phyloP scores from a whole-genome alignment of 2,329 filamentous ascomycete genomes.

The Byssothecium circinans region DNA sequence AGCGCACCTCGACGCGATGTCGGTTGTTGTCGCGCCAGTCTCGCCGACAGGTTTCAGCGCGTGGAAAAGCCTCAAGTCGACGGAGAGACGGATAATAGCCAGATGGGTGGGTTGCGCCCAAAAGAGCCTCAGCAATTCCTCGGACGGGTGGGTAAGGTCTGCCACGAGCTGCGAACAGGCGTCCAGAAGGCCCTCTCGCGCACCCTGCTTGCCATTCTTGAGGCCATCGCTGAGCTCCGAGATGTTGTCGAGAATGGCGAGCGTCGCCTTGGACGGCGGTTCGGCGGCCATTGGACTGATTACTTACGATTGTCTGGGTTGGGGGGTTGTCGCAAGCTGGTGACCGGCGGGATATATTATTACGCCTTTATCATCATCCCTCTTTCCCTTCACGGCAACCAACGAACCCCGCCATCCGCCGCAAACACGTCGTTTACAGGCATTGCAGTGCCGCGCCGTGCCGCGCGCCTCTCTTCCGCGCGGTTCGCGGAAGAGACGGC shows the following conservation, averaged over 20 bases:
- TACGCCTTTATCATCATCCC: too few relatives aligned
- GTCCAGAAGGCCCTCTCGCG: conserved; percentile 22
- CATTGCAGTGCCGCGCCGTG: too few relatives aligned
- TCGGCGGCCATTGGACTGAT: conserved; percentile 11
- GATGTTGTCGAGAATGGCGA: conserved; percentile 24
- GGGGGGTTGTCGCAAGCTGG: too few relatives aligned
- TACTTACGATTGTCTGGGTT: too few relatives aligned
- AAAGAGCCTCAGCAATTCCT: conserved; percentile 22
- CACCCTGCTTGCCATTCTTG: conserved; percentile 16
- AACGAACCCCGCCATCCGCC: too few relatives aligned
- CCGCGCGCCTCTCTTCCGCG: too few relatives aligned
- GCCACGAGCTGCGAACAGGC: conserved; percentile 26
- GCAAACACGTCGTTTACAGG: too few relatives aligned
- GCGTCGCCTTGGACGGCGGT: conserved; percentile 14
- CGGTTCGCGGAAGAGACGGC: too few relatives aligned
- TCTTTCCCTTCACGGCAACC: too few relatives aligned
- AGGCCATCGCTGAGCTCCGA: conserved; percentile 19
- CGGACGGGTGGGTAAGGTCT: conserved; percentile 26
- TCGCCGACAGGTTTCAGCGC: conserved; percentile 16
- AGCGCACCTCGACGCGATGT: conserved; percentile 20
- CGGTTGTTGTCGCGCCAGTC: conserved; percentile 10
- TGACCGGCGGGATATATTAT: too few relatives aligned
- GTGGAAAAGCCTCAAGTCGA: conserved; percentile 27
- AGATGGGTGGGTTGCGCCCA: conserved; percentile 29
- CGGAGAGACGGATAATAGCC: conserved; percentile 19